A percentile compares a stretch with the other conserved stretches of the same genome.
Conservation (phyloP, 495 filamentous ascomycete species). For the Penicillium riverlandense region DNA sequence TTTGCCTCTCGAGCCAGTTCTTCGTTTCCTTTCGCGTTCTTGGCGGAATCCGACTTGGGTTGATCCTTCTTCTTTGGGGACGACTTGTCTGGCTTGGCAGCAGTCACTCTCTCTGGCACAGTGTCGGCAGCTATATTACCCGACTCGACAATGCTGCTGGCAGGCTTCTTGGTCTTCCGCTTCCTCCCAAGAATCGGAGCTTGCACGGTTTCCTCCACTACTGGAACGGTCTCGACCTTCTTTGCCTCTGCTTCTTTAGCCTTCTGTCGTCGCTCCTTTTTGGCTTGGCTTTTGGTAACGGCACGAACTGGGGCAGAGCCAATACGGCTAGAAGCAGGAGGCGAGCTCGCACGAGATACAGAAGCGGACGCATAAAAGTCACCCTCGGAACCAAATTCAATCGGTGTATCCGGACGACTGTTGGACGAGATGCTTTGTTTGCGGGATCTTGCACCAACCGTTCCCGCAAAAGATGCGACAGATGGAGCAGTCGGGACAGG, state of each 20-base stretch:
- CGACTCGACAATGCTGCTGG: constrained; percentile 27
- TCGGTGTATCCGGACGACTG: constrained; percentile 71
- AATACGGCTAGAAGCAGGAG: constrained; percentile 65
- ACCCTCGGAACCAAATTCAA: constrained; percentile 70
- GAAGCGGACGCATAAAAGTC: constrained; percentile 71
- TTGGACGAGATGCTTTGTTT: constrained; percentile 53
- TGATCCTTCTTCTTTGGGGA: constrained; percentile 20
- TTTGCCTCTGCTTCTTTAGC: constrained; percentile 58
- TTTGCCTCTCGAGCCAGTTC: constrained; percentile 24
- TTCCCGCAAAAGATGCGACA: constrained; percentile 25
- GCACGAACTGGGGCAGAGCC: constrained; percentile 68
- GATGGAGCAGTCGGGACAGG: constrained; percentile 28
- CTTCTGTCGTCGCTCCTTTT: constrained; percentile 70
- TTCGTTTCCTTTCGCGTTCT: constrained; percentile 33
- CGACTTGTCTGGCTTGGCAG: constrained; percentile 18
- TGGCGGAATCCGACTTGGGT: constrained; percentile 15
- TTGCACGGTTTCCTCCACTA: constrained; percentile 56
- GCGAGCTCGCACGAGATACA: constrained; percentile 77
- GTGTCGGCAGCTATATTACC: constrained; percentile 34
- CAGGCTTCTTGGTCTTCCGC: constrained; percentile 82
- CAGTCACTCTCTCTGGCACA: constrained; percentile 21
- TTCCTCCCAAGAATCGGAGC: constrained; percentile 80
- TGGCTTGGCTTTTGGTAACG: constrained; percentile 86
- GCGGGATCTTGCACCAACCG: constrained; percentile 40
- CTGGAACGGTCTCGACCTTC: constrained; percentile 45